Conservation (phyloP, 345 rosid species). For the Bruguiera sexangula region DNA sequence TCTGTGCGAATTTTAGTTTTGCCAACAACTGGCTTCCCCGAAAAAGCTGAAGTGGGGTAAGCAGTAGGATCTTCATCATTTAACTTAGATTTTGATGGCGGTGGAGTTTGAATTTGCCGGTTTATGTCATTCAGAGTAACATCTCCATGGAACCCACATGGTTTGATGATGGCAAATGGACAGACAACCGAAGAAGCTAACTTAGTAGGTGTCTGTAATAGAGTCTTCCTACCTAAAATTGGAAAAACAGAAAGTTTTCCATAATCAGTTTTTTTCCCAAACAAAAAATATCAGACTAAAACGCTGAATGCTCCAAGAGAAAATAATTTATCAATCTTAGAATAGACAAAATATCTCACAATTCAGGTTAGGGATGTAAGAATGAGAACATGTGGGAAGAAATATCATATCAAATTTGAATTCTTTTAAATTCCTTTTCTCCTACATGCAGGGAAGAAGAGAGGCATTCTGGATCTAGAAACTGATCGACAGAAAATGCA, state of each 20-base stretch:
- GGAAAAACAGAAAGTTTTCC: constrained; percentile 10
- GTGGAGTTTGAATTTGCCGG: constrained; percentile 69
- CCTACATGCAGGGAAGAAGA: too few relatives aligned
- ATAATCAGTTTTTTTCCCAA: neutral
- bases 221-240: constrained; percentile 66
- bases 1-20: constrained; percentile 94
- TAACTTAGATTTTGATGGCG: constrained; percentile 49
- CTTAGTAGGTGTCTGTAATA: constrained; percentile 55
- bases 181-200: constrained; percentile 73
- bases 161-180: constrained; percentile 94
- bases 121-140: constrained; percentile 96
- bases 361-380: too few relatives aligned
- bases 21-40: constrained; percentile 98
- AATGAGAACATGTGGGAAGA: too few relatives aligned
- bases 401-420: too few relatives aligned
- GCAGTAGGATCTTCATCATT: constrained; percentile 46
- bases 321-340: too few relatives aligned
- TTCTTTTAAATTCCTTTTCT: too few relatives aligned
- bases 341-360: too few relatives aligned
- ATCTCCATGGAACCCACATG: constrained; percentile 81
- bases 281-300: too few relatives aligned
- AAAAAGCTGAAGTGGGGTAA: constrained; percentile 91
- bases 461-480: too few relatives aligned
- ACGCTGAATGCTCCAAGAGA: too few relatives aligned
- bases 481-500: too few relatives aligned